Percentiles rank a stretch among this genome's conserved stretches.
Evolutionary conservation across 2,329 filamentous ascomycete genomes (phyloP).

Genomic region (Didymellaceae sp.): DNA sequence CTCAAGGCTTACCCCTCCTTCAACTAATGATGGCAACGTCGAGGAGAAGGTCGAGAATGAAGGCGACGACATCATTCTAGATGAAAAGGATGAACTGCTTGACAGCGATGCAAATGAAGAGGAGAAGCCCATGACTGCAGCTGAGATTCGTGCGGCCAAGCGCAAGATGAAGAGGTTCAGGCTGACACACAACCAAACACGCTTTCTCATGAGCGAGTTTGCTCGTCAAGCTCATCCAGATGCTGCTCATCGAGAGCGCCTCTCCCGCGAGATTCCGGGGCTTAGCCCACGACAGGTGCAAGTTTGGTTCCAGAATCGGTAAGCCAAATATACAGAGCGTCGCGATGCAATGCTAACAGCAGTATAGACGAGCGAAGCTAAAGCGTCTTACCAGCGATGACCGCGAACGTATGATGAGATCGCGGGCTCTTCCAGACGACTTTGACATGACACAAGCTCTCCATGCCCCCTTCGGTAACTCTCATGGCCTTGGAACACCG

Average conservation of each 20-base stretch:
- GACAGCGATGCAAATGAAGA: conserved; percentile 42
- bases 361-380: conserved; percentile 63
- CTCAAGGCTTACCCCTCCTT: conserved; percentile 54
- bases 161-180: conserved; percentile 78
- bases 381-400: conserved; percentile 67
- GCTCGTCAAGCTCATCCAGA: conserved; percentile 93
- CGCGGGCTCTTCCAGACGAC: conserved; percentile 64
- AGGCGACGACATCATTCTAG: conserved; percentile 47
- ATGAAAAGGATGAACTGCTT: conserved; percentile 47
- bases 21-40: conserved; percentile 45
- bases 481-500: conserved; percentile 55
- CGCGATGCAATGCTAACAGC: conserved; percentile 21
- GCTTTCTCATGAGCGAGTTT: conserved; percentile 96
- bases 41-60: conserved; percentile 50
- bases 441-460: conserved; percentile 67
- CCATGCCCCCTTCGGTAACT: conserved; percentile 60
- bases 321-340: conserved; percentile 41
- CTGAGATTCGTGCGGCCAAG: conserved; percentile 57
- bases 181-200: conserved; percentile 94
- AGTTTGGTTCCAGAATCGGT: conserved; percentile 99
- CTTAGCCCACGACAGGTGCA: conserved; percentile 92
- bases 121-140: conserved; percentile 53
- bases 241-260: conserved; percentile 83
- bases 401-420: conserved; percentile 66
- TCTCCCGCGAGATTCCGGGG: conserved; percentile 89